Evolutionary conservation across 2,329 filamentous ascomycete genomes (phyloP).

Genomic region (Coleophoma cylindrospora): DNA sequence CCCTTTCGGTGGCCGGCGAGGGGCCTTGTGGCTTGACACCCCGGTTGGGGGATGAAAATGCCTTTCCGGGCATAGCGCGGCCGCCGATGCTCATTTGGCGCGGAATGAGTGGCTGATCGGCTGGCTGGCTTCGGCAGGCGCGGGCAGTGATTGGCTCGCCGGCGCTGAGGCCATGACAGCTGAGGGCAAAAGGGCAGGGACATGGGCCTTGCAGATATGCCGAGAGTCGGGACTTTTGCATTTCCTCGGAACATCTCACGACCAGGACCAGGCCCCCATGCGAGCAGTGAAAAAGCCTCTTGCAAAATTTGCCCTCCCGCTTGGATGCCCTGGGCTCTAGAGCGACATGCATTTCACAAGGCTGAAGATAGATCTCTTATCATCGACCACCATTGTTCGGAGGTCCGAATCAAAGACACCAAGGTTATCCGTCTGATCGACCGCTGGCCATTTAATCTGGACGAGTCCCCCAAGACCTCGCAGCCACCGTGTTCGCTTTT

Average conservation of each 20-base stretch:
- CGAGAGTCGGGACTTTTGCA: not conserved
- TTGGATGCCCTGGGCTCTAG: not conserved
- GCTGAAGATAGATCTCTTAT: conserved; percentile 2
- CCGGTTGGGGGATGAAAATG: not conserved
- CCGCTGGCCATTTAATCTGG: not conserved
- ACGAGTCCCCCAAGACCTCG: not conserved
- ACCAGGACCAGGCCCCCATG: not conserved
- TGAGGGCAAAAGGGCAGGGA: no score
- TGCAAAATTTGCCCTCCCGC: not conserved
- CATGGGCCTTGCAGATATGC: not conserved
- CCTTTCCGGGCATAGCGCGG: not conserved
- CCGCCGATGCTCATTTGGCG: not conserved
- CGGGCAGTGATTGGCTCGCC: not conserved
- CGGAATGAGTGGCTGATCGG: not conserved
- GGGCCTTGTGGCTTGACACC: not conserved
- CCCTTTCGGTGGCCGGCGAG: not conserved
- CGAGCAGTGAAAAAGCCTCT: not conserved
- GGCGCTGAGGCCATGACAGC: not conserved
- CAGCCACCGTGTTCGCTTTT: not conserved
- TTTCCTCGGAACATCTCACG: not conserved
- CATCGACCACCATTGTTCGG: not conserved
- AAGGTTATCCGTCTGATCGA: not conserved
- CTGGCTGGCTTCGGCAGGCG: not conserved
- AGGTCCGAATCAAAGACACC: not conserved
- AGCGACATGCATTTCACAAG: not conserved